Conservation (phyloP, 306 rosid species). For the Prunus mira region DNA sequence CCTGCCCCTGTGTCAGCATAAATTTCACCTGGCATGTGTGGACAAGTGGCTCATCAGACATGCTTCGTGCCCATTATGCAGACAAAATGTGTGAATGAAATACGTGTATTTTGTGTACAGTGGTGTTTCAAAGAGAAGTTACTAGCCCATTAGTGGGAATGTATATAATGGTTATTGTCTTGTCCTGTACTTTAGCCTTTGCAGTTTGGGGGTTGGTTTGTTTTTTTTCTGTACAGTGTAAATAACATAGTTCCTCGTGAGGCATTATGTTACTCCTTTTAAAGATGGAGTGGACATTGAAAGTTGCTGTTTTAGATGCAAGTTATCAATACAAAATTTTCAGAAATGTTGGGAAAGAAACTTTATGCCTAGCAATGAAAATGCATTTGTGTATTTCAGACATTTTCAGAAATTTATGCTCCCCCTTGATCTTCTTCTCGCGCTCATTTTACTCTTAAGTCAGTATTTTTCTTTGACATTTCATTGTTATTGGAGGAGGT, state of each 20-base stretch:
- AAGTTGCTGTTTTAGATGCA: neutral
- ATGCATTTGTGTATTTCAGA: neutral
- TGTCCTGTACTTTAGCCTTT: neutral
- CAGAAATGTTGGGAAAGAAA: neutral
- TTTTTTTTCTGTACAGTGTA: neutral
- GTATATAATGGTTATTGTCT: neutral
- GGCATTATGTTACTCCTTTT: neutral
- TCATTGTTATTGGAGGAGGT: too few relatives aligned
- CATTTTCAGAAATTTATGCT: too few relatives aligned
- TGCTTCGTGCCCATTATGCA: constrained; percentile 73
- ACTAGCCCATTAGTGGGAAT: neutral
- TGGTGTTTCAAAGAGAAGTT: neutral
- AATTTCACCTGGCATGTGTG: constrained; percentile 72
- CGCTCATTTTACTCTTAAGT: too few relatives aligned
- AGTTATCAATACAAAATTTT: neutral
- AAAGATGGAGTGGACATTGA: neutral
- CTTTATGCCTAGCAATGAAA: neutral
- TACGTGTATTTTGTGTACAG: neutral
- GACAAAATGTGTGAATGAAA: constrained; percentile 43
- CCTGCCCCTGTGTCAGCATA: constrained; percentile 58
- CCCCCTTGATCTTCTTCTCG: too few relatives aligned
- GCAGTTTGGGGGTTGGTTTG: neutral
- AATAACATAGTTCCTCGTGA: neutral
- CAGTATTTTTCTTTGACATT: too few relatives aligned
- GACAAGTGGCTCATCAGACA: constrained; percentile 75